A percentile compares a stretch with the other conserved stretches of the same genome.
Conservation (phyloP, 2,329 filamentous ascomycete species). For the Clarireedia monteithiana region DNA sequence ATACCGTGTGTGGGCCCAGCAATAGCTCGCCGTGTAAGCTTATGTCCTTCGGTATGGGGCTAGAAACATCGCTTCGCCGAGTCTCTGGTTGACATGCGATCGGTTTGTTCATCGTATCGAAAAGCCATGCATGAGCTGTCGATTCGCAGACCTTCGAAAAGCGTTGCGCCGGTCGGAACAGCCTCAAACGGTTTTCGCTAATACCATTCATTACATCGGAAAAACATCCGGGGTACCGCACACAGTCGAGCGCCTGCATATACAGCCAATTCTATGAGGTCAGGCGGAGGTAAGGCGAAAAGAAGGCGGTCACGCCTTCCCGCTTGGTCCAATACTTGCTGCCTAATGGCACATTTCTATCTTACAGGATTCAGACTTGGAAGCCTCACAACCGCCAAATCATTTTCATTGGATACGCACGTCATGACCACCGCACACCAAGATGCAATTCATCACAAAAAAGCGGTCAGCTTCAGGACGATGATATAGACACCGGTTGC, state of each 20-base stretch:
- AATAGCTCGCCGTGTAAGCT: too few species aligned
- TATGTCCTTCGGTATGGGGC: too few species aligned
- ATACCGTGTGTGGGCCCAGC: too few species aligned
- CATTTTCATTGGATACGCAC: not conserved
- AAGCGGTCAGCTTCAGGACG: not conserved
- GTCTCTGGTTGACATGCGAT: not conserved
- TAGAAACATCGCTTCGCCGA: not conserved
- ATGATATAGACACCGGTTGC: constrained; percentile 10
- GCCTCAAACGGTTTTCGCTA: not conserved
- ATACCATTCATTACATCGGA: not conserved
- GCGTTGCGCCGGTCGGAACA: not conserved
- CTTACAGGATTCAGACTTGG: not conserved
- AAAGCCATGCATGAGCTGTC: not conserved
- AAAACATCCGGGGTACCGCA: not conserved
- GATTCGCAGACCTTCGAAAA: not conserved
- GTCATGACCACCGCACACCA: not conserved
- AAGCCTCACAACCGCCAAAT: not conserved
- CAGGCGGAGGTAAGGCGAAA: not conserved
- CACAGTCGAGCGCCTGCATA: not conserved
- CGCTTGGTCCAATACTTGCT: not conserved
- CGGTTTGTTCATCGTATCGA: not conserved
- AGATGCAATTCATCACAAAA: not conserved
- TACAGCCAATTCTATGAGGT: not conserved
- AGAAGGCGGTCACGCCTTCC: not conserved
- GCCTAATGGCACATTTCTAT: not conserved